A percentile compares a stretch with the other conserved stretches of the same genome.
Conservation (phyloP, 2,329 filamentous ascomycete genomes). For the Tolypocladium guangdongense region DNA sequence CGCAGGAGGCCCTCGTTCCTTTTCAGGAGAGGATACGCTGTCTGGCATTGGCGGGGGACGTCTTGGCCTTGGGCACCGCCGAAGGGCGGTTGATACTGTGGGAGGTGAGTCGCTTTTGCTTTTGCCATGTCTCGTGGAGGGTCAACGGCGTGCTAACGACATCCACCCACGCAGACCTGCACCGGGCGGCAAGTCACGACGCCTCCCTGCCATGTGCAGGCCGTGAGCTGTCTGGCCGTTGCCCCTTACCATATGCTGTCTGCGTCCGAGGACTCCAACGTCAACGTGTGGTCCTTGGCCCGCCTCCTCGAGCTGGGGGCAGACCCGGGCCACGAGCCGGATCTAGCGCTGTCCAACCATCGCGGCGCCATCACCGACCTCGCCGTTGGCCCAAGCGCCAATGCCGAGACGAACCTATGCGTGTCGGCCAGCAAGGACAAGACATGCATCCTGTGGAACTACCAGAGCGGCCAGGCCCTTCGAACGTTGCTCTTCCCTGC, state of each 20-base stretch:
- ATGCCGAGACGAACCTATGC: slow-evolving; percentile 63
- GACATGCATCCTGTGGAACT: slow-evolving; percentile 89
- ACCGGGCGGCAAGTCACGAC: slow-evolving; percentile 70
- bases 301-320: slow-evolving; percentile 53
- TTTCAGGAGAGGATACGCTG: slow-evolving; percentile 81
- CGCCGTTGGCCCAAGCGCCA: slow-evolving; percentile 52
- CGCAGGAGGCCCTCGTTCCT: slow-evolving; percentile 78
- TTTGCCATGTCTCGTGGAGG: slow-evolving; percentile 6
- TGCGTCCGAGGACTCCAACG: slow-evolving; percentile 74
- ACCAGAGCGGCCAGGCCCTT: slow-evolving; percentile 63
- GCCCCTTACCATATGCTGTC: slow-evolving; percentile 65
- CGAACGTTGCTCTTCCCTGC: slow-evolving; percentile 72
- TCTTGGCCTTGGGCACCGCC: slow-evolving; percentile 70
- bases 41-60: slow-evolving; percentile 58
- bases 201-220: slow-evolving; percentile 66
- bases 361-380: slow-evolving; percentile 61
- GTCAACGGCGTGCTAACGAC: neutral
- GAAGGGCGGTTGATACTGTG: slow-evolving; percentile 82
- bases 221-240: slow-evolving; percentile 64
- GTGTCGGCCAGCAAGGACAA: slow-evolving; percentile 78
- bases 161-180: slow-evolving; percentile 40
- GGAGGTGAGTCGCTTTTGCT: slow-evolving; percentile 54
- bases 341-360: slow-evolving; percentile 69
- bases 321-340: slow-evolving; percentile 52
- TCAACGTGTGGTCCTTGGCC: slow-evolving; percentile 84